phyloP scores from a whole-genome alignment of 257 asterid species.

The Ilex aquifolium region DNA sequence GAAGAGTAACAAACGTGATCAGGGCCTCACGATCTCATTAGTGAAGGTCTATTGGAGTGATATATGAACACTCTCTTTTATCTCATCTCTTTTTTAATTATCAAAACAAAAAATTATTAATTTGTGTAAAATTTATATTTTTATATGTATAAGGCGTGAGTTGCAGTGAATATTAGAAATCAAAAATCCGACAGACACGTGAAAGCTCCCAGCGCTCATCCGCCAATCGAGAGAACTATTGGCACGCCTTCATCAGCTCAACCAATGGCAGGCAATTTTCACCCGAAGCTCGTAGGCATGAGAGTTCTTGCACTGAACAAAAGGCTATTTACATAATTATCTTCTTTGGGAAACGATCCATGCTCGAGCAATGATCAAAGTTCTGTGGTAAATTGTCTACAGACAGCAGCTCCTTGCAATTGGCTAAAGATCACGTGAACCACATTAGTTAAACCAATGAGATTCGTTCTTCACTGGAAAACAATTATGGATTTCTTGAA shows the following conservation, averaged over 20 bases:
- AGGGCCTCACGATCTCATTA: too few species aligned
- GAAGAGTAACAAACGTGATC: too few species aligned
- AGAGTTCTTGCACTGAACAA: not conserved
- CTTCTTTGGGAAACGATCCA: not conserved
- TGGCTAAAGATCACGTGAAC: conserved; percentile 35
- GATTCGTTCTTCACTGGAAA: conserved; percentile 18
- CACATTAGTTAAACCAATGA: conserved; percentile 25
- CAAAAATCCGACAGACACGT: conserved; percentile 19
- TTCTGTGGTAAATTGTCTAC: conserved; percentile 1
- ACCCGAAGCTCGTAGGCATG: not conserved
- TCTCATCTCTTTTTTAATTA: too few species aligned
- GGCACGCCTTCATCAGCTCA: conserved; percentile 22
- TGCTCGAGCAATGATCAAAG: conserved; percentile 14
- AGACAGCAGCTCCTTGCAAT: conserved; percentile 12
- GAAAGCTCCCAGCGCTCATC: conserved; percentile 9
- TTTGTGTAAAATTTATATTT: too few species aligned
- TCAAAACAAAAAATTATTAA: too few species aligned
- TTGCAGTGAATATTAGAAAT: too few species aligned
- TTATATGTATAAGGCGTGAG: too few species aligned
- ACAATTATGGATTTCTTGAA: conserved; percentile 22
- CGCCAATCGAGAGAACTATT: conserved; percentile 13
- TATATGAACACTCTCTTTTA: too few species aligned
- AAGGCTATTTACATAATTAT: not conserved
- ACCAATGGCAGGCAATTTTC: conserved; percentile 9
- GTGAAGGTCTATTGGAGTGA: too few species aligned